Base-by-base conservation (phyloP, 1,284 basidiomycete species). In the Heterobasidion occidentale region DNA sequence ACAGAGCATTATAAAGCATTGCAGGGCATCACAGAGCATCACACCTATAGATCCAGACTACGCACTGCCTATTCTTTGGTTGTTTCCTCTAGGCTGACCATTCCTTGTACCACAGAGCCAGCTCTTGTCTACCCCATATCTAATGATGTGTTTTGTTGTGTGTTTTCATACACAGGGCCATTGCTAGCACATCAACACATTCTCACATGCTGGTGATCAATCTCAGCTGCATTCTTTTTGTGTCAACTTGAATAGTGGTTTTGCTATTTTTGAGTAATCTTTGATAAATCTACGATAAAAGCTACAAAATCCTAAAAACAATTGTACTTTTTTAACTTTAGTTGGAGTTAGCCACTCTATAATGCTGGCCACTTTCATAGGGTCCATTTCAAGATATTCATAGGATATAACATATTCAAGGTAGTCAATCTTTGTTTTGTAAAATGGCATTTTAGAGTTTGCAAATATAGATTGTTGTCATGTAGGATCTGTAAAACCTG, bases 251-350 rank as follows among this genome's bases (percentile, higher is more conserved):
- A 55, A 55, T 0, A 79, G 55, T 0, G 68, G 69, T 1, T 27
- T 15, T 1, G 65, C 67, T 20, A 72, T 63, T 5, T 63, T 52
- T 0, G 72, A 62, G 56, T 68, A 79, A 9, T 65, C 59, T 7
- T 63, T 27, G 15, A 79, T 70, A 54, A 78, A 79, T 0, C 64
- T 49, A 0, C 70, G 42, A 51, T 78, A 79, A 60, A 72, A 77
- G 58, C 72, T 74, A 4, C 65, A 60, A 36, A 79, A 70, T 3
- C 75, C 74, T 0, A 77, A 53, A 60, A 78, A 77, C 0, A 38
- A 47, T 46, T 67, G 60, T 7, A 72, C 52, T 8, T 69, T 60
- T 7, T 63, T 63, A 2, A 70, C 47, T 0, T 52, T 64, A 0
- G 48, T 59, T 0, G 73, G 75, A 0, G 34, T 34, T 0, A 70